Conservation (phyloP, 768 basidiomycete species). For the Rhizopogon rudus region DNA sequence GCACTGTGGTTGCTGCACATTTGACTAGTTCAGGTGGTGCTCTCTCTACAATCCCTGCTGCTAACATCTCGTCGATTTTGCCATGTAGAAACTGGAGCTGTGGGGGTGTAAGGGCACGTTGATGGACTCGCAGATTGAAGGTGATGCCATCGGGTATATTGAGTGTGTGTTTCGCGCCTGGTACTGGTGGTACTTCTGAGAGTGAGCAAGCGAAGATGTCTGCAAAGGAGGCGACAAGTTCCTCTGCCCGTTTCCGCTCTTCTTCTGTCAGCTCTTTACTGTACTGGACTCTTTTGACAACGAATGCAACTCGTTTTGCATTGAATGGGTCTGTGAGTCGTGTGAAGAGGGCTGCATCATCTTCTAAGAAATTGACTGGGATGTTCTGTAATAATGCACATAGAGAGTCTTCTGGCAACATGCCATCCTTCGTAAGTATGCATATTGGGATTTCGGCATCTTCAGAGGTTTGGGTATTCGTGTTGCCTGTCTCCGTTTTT, state of each 20-base stretch:
- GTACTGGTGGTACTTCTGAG: constrained; percentile 30
- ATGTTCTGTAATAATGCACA: no score
- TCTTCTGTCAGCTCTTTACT: constrained; percentile 24
- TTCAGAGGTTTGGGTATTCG: no score
- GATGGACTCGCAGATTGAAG: neutral
- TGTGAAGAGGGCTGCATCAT: constrained; percentile 29
- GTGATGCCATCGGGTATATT: neutral
- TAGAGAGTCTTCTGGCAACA: no score
- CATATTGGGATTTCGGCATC: no score
- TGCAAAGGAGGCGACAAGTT: constrained; percentile 25
- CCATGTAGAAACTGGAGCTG: constrained; percentile 1
- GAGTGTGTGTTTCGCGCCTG: neutral
- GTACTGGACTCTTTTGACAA: constrained; percentile 17
- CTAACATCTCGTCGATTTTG: neutral
- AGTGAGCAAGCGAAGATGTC: constrained; percentile 37
- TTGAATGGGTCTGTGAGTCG: neutral
- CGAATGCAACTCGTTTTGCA: constrained; percentile 13
- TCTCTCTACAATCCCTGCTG: neutral
- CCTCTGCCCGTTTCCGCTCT: constrained; percentile 17
- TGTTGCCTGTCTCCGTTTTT: no score
- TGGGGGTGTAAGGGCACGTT: neutral
- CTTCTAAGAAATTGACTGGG: constrained; percentile 9
- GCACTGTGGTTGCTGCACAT: constrained; percentile 18
- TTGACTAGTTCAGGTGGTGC: neutral
- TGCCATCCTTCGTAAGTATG: no score